Evolutionary conservation across 805 yeast species (phyloP).

Genomic region (Candida corydali): DNA sequence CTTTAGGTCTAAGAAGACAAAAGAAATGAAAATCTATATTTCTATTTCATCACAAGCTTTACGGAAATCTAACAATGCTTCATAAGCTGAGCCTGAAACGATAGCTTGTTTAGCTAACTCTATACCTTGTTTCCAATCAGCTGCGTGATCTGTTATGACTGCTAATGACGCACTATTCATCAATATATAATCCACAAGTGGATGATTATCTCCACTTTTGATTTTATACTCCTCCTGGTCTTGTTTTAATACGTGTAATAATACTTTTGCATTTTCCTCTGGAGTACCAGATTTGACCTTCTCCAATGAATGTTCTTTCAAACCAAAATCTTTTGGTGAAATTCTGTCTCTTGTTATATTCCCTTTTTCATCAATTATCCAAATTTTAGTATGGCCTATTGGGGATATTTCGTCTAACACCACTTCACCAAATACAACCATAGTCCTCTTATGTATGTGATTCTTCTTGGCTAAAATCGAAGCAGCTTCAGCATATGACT

Average conservation of each 20-base stretch:
- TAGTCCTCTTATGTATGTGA: slow-evolving; percentile 49
- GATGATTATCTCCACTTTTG: slow-evolving; percentile 35
- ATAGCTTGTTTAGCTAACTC: slow-evolving; percentile 67
- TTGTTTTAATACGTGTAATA: slow-evolving; percentile 43
- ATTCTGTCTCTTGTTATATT: slow-evolving; percentile 42
- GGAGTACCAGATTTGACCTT: slow-evolving; percentile 85
- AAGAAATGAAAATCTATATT: slow-evolving; percentile 2
- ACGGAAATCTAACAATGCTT: slow-evolving; percentile 54
- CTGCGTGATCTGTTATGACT: slow-evolving; percentile 65
- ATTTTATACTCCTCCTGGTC: slow-evolving; percentile 45
- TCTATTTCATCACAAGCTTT: slow-evolving; percentile 12
- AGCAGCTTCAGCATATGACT: slow-evolving; percentile 80
- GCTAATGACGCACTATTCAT: slow-evolving; percentile 87
- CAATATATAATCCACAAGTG: slow-evolving; percentile 85
- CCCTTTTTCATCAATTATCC: slow-evolving; percentile 57
- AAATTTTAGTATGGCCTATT: slow-evolving; percentile 72
- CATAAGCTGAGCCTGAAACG: slow-evolving; percentile 58
- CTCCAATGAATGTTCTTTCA: slow-evolving; percentile 64
- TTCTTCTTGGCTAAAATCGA: slow-evolving; percentile 51
- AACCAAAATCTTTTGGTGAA: slow-evolving; percentile 76
- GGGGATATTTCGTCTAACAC: slow-evolving; percentile 95
- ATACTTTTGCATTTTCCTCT: slow-evolving; percentile 66
- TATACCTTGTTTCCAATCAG: slow-evolving; percentile 76
- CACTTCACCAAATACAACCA: slow-evolving; percentile 90
- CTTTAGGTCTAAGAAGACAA: slow-evolving; percentile 2